Evolutionary conservation across 176 grass and related monocot genomes (phyloP).

Genomic region (Echinochloa phyllopogon): DNA sequence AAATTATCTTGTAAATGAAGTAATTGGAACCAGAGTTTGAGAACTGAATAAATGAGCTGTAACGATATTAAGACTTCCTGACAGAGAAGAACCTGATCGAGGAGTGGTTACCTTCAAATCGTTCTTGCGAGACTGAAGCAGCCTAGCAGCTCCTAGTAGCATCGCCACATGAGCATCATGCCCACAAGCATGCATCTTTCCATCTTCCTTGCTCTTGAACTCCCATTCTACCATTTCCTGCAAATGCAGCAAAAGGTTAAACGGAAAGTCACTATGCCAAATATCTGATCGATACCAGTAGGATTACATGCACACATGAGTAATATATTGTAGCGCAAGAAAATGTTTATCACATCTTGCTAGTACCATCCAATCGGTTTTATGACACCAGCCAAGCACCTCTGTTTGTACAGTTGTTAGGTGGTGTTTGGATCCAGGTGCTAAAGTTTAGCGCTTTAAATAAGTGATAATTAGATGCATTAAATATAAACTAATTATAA

Average conservation of each 20-base stretch:
- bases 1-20: no score
- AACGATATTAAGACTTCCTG: no score
- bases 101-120: conserved; percentile 49
- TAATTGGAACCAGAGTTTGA: no score
- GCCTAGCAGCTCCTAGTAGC: conserved; percentile 73
- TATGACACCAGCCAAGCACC: neutral
- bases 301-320: neutral
- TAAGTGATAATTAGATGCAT: no score
- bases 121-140: conserved; percentile 54
- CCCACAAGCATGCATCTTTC: conserved; percentile 89
- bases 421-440: no score
- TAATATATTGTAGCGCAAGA: no score
- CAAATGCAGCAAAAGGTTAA: neutral
- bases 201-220: conserved; percentile 74
- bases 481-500: no score
- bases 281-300: neutral
- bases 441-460: no score
- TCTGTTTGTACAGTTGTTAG: neutral
- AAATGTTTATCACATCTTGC: no score
- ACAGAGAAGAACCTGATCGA: no score
- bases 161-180: conserved; percentile 86
- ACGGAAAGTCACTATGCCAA: neutral
- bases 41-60: no score
- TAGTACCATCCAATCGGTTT: neutral
- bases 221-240: conserved; percentile 84